Conservation (phyloP, 2,329 filamentous ascomycete species). For the Tolypocladium album region DNA sequence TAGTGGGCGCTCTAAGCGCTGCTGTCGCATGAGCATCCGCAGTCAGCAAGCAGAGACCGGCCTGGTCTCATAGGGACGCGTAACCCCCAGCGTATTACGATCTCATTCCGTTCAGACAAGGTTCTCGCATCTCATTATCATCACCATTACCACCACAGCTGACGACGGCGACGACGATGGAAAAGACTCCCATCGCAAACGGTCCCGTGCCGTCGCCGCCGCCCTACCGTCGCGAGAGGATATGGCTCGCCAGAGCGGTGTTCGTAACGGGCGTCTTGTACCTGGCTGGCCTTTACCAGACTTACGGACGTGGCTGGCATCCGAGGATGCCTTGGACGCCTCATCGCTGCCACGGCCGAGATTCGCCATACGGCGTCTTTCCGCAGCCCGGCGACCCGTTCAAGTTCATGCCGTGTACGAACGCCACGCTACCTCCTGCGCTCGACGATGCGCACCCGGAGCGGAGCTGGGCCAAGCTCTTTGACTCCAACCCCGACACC, state of each 20-base stretch:
- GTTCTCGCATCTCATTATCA: background rate
- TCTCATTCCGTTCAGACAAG: background rate
- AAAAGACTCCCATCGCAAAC: background rate
- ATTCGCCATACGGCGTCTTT: constrained; percentile 16
- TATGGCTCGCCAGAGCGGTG: background rate
- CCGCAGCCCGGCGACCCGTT: constrained; percentile 32
- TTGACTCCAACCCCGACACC: constrained; percentile 29
- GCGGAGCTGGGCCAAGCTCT: constrained; percentile 27
- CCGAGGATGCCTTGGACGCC: constrained; percentile 2
- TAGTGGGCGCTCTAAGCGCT: no score
- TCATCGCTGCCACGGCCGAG: constrained; percentile 2
- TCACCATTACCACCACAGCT: background rate
- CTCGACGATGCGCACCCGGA: constrained; percentile 27
- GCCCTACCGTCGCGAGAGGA: background rate
- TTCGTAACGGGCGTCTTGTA: background rate
- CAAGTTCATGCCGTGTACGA: constrained; percentile 35
- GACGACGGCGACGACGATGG: background rate
- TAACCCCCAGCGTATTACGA: background rate
- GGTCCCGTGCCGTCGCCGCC: background rate
- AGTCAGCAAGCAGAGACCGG: no score
- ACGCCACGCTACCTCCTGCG: constrained; percentile 25
- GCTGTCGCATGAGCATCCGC: no score
- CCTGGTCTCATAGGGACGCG: no score
- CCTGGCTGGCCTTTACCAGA: background rate
- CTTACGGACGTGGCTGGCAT: background rate